Evolutionary conservation across 2,329 filamentous ascomycete species (phyloP).

Genomic region (Calonectria pseudoturangicola): DNA sequence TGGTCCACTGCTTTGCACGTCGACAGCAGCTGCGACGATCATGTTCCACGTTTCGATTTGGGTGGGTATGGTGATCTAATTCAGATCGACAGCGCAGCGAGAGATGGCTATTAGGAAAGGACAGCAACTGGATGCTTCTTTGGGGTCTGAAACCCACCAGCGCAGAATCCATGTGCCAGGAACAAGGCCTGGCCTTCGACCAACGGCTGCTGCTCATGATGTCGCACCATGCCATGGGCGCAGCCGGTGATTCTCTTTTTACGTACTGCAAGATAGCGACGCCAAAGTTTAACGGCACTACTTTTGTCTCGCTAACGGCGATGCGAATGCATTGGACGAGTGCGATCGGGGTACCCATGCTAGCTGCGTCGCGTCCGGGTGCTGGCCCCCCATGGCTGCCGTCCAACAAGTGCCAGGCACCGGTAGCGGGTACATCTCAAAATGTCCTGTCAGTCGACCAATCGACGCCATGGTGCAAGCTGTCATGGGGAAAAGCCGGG

Average conservation of each 20-base stretch:
- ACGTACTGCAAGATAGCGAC: not conserved
- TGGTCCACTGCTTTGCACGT: slow-evolving; percentile 2
- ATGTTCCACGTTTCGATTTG: not conserved
- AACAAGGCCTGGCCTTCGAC: slow-evolving; percentile 6
- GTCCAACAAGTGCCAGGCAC: slow-evolving; percentile 2
- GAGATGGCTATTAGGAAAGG: not conserved
- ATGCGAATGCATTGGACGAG: slow-evolving; percentile 2
- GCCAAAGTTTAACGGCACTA: slow-evolving; percentile 14
- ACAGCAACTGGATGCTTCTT: not conserved
- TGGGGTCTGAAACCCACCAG: not conserved
- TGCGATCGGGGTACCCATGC: slow-evolving; percentile 24
- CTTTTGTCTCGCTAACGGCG: not conserved
- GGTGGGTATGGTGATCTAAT: not conserved
- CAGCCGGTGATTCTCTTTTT: slow-evolving; percentile 11
- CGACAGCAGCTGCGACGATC: not conserved
- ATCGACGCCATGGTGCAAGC: not conserved
- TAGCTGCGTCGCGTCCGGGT: slow-evolving; percentile 23
- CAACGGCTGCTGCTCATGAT: slow-evolving; percentile 9
- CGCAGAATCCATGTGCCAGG: slow-evolving; percentile 3
- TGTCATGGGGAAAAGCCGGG: not conserved
- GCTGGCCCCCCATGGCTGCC: slow-evolving; percentile 27
- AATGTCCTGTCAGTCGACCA: not conserved
- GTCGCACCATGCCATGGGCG: slow-evolving; percentile 21
- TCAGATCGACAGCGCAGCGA: not conserved
- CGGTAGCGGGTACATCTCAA: not conserved